Base-by-base conservation (phyloP, 2,329 filamentous ascomycete genomes). In the Aspergillus fijiensis region DNA sequence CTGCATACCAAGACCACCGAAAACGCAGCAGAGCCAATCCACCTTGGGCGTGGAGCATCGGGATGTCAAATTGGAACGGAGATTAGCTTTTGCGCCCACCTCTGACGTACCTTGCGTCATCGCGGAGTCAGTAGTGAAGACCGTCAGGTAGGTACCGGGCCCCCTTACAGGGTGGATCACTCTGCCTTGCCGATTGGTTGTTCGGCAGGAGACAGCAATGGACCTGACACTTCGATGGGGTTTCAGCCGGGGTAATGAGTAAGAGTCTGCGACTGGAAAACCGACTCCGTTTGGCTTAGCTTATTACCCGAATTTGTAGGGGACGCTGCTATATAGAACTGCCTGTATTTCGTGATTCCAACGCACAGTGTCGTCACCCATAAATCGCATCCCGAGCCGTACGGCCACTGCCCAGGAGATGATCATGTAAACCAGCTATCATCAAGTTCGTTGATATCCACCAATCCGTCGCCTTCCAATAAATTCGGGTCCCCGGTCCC, bases 401-500 rank as follows among this genome's bases (percentile, higher is more conserved):
- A 27, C 50, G 7, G 16, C 16, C 14, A 19, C 39, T 45, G 14
- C 39, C 39, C 14, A 16, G 39, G 6, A 31, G 39, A 11, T n/a
- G 9, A 56, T 72, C 62, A 75, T 53, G 57, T 68, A 62, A 78
- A 76, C 76, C 76, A 78, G 59, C 70, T 74, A 62, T 78, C 75
- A 51, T 79, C 76, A 51, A 79, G 59, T 58, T 78, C 76, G 27
- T 71, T 74, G 39, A 77, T 69, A 35, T 77, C 74, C 66, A 77
- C 74, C 63, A 76, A 47, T 29, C 60, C 70, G 56, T 75, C 72
- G 0, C 74, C 74, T 54, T 74, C 73, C 60, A 79, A 60, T 62
- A 77, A 58, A 59, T 65, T 69, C 23, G 73, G 65, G 52, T 76
- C 72, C 2, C 70, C 71, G 29, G 60, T 60, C 0, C 65, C 70